A percentile compares a stretch with the other conserved stretches of the same genome.
Conservation (phyloP, 345 rosid species). For the Eucalyptus shirleyi region DNA sequence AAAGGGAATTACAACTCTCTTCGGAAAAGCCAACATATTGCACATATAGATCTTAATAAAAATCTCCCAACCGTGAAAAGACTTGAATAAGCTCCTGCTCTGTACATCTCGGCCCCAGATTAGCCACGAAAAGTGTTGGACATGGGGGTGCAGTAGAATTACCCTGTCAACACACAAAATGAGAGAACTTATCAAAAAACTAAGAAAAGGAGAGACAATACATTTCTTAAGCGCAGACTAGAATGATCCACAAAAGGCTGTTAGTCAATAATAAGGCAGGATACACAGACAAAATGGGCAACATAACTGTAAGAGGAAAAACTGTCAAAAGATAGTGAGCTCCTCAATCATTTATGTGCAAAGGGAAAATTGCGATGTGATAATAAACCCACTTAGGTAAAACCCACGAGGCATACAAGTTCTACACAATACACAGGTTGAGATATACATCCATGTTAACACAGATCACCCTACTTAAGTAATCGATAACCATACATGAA, state of each 20-base stretch:
- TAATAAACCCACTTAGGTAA: not conserved
- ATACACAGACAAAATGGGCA: not conserved
- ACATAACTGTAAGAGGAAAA: not conserved
- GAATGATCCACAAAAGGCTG: not conserved
- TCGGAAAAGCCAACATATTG: not conserved
- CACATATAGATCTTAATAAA: not conserved
- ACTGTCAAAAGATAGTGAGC: not conserved
- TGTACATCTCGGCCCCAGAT: conserved; percentile 67
- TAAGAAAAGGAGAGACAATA: not conserved
- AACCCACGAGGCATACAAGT: not conserved
- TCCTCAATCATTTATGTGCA: not conserved
- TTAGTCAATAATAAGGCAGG: not conserved
- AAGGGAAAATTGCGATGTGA: not conserved
- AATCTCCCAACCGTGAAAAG: conserved; percentile 50
- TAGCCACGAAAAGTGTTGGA: conserved; percentile 85
- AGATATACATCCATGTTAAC: not conserved
- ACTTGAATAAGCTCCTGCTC: conserved; percentile 76
- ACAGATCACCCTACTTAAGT: not conserved
- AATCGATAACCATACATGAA: not conserved
- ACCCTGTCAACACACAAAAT: conserved; percentile 16
- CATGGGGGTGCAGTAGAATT: conserved; percentile 59
- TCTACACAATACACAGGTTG: not conserved
- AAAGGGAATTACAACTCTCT: not conserved
- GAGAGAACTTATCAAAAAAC: not conserved
- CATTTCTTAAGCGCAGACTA: not conserved